phyloP scores from a whole-genome alignment of 2,329 filamentous ascomycete genomes.

The Arthrobotrys musiformis region DNA sequence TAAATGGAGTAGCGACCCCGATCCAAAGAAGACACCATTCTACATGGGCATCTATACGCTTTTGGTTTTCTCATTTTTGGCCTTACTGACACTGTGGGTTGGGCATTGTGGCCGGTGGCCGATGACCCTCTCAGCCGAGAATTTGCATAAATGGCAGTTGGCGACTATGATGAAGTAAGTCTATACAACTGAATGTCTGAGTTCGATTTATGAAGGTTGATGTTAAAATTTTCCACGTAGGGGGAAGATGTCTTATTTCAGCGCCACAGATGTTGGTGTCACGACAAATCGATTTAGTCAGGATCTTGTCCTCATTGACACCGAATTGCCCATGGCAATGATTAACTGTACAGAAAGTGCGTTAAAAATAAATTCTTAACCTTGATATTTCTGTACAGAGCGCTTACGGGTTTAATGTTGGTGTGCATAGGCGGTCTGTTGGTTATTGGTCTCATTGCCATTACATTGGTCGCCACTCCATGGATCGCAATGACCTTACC shows the following conservation, averaged over 20 bases:
- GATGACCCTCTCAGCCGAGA: conserved; percentile 39
- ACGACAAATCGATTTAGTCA: conserved; percentile 62
- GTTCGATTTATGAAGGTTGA: background rate
- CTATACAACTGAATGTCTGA: no score
- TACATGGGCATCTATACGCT: conserved; percentile 50
- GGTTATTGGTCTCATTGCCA: conserved; percentile 24
- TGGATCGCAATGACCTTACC: conserved; percentile 60
- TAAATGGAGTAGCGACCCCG: conserved; percentile 44
- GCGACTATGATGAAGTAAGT: conserved; percentile 51
- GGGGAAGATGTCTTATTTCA: conserved; percentile 59
- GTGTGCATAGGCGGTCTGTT: conserved; percentile 6
- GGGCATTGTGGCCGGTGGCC: conserved; percentile 23
- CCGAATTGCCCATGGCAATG: conserved; percentile 60
- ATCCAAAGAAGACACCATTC: conserved; percentile 39
- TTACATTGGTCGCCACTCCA: conserved; percentile 46
- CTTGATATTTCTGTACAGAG: background rate
- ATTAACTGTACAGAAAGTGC: conserved; percentile 37
- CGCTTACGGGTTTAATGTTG: background rate
- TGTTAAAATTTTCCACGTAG: background rate
- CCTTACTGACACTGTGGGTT: conserved; percentile 10
- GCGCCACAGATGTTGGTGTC: conserved; percentile 60
- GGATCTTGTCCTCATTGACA: conserved; percentile 62
- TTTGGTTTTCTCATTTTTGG: conserved; percentile 17
- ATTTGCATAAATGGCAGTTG: conserved; percentile 46
- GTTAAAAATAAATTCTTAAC: background rate